Percentiles rank a stretch among this genome's conserved stretches.
These are phyloP conservation scores for Monosporascus sp. DNA, from an alignment of 2,329 filamentous ascomycete species.

Conservation along the genomic window DNA sequence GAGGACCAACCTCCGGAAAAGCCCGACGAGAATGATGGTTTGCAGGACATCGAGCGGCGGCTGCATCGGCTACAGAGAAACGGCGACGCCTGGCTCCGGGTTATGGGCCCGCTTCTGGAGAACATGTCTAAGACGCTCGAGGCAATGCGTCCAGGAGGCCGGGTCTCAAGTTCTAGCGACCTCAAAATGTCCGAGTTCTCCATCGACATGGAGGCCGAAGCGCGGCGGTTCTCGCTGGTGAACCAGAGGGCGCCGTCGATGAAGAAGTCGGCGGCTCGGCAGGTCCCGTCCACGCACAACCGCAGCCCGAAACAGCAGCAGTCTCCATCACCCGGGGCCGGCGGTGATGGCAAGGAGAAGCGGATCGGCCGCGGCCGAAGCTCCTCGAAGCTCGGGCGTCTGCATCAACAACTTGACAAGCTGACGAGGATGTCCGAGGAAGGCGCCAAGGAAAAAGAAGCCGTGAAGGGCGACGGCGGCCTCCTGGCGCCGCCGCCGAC, in stretches of 20 bases:
- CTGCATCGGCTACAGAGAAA: constrained; percentile 11
- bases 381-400: not conserved
- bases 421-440: no score
- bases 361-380: not conserved
- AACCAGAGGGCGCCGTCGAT: not conserved
- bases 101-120: constrained; percentile 10
- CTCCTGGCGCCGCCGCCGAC: not conserved
- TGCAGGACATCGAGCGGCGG: constrained; percentile 12
- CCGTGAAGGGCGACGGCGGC: not conserved
- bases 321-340: not conserved
- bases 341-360: not conserved
- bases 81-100: constrained; percentile 12
- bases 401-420: not conserved
- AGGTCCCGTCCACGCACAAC: not conserved
- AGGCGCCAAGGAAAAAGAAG: not conserved
- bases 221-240: not conserved
- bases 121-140: constrained; percentile 16
- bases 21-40: not conserved
- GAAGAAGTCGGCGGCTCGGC: not conserved
- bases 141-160: constrained; percentile 11
- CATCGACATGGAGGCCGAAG: not conserved
- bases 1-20: not conserved
- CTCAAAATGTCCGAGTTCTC: not conserved
- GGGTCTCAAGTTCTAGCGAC: not conserved
- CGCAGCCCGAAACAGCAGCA: not conserved